Percentiles rank a stretch among this genome's conserved stretches.
Evolutionary conservation across 2,329 filamentous ascomycete species (phyloP).

Genomic region (Ascochyta viciae-villosae): DNA sequence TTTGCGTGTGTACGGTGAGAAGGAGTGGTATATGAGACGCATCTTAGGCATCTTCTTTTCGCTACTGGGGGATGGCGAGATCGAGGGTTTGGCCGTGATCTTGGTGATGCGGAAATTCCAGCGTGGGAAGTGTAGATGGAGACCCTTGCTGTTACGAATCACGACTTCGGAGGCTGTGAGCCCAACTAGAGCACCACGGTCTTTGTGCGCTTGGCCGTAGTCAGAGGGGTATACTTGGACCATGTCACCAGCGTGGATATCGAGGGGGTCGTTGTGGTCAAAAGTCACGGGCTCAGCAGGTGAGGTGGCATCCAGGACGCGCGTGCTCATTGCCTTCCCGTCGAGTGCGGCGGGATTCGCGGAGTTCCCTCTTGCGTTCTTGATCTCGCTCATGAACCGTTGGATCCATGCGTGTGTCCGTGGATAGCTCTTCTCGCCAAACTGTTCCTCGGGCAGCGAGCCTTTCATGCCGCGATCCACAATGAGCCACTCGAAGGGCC

Average conservation of each 20-base stretch:
- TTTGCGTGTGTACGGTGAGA: conserved; percentile 38
- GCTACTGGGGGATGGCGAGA: not conserved
- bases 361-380: conserved; percentile 47
- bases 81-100: not conserved
- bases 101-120: conserved; percentile 47
- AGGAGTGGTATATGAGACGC: conserved; percentile 42
- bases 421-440: conserved; percentile 64
- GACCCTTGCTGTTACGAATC: conserved; percentile 32
- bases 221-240: conserved; percentile 55
- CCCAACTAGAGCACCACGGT: conserved; percentile 36
- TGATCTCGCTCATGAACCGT: conserved; percentile 62
- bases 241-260: conserved; percentile 60
- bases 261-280: conserved; percentile 61
- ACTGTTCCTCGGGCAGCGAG: conserved; percentile 61
- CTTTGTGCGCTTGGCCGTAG: conserved; percentile 41
- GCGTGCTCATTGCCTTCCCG: conserved; percentile 47
- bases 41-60: conserved; percentile 27
- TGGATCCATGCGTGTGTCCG: conserved; percentile 70
- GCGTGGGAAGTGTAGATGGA: conserved; percentile 49
- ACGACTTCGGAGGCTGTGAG: conserved; percentile 38
- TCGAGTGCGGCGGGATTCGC: conserved; percentile 53
- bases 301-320: conserved; percentile 53
- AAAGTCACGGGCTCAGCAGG: conserved; percentile 54
- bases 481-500: conserved; percentile 71
- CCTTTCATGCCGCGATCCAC: conserved; percentile 52